Base-by-base conservation (phyloP, 345 rosid species). In the Sonneratia alba region DNA sequence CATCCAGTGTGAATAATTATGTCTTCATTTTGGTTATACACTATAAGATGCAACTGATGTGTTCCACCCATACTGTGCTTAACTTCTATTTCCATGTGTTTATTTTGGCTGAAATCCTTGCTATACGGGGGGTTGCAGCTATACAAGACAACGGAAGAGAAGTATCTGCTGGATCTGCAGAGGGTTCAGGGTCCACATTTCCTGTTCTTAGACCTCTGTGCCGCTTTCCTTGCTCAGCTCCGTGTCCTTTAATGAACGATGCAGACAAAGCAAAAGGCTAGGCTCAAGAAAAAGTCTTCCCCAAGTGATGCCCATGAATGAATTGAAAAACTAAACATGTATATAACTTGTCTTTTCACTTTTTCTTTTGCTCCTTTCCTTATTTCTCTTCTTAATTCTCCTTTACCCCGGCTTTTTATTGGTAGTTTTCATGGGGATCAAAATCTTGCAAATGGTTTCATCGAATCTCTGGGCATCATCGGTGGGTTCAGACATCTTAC, bases 111-210 rank as follows among this genome's bases (percentile, higher is more conserved):
- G 51, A 61, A 48, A 21, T 64, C 32, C 34, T 45, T 47, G 49
- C 66, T 22, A 0, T 27, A 8, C n/a, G 32, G 63, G 63, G 63
- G 1, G 77, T 55, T 34, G 70, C 93, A 94, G 97, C 92, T 94
- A 38, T 94, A 89, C 84, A 94, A 90, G 85, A 87, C 97, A 0
- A 89, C 90, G 0, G 93, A 89, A 48, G 98, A 94, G 78, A 91
- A 91, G 79, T 94, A 94, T 81, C 78, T 94, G 81, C 87, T 94
- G 7, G 97, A 94, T 81, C 86, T 94, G 36, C 98, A 88, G 82
- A 85, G 97, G 83, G 91, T 94, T 69, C 89, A 84, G 55, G 98
- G 98, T 7, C 96, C 97, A 22, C 97, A 94, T 78, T 86, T 94
- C 78, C 89, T 94, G 22, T 94, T 94, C 83, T 78, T 94, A 87